phyloP scores from a whole-genome alignment of 768 basidiomycete genomes.

The Holtermannia corniformis region DNA sequence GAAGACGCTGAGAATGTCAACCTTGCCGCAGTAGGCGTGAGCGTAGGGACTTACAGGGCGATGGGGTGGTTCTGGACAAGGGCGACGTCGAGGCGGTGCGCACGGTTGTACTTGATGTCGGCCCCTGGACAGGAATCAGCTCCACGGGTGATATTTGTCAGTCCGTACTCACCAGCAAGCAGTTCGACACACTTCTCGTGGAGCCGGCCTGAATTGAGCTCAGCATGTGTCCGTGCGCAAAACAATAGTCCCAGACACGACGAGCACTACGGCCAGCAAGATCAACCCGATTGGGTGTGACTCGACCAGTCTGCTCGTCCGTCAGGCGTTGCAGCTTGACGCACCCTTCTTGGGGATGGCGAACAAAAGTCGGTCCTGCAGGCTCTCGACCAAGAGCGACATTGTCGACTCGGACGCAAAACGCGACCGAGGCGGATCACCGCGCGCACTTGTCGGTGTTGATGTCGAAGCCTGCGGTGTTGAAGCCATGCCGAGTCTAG shows the following conservation, averaged over 20 bases:
- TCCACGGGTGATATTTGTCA: neutral
- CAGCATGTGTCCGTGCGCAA: no score
- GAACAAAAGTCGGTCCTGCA: constrained; percentile 79
- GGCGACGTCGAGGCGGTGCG: constrained; percentile 80
- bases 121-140: constrained; percentile 53
- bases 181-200: constrained; percentile 83
- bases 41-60: constrained; percentile 62
- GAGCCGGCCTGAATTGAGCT: constrained; percentile 56
- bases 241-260: no score
- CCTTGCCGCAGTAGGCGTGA: neutral
- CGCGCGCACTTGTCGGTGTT: neutral
- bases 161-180: constrained; percentile 56
- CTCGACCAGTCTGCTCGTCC: neutral
- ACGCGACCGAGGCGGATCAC: constrained; percentile 16
- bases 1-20: constrained; percentile 62
- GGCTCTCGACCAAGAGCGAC: constrained; percentile 58
- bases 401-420: constrained; percentile 41
- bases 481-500: no score
- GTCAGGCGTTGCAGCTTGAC: neutral
- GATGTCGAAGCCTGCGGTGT: neutral
- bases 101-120: constrained; percentile 86
- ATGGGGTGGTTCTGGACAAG: constrained; percentile 89
- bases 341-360: constrained; percentile 98
- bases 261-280: no score
- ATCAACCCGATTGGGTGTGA: no score